Base-by-base conservation (phyloP, 2,329 filamentous ascomycete species). In the Chaetothyriales sp. region DNA sequence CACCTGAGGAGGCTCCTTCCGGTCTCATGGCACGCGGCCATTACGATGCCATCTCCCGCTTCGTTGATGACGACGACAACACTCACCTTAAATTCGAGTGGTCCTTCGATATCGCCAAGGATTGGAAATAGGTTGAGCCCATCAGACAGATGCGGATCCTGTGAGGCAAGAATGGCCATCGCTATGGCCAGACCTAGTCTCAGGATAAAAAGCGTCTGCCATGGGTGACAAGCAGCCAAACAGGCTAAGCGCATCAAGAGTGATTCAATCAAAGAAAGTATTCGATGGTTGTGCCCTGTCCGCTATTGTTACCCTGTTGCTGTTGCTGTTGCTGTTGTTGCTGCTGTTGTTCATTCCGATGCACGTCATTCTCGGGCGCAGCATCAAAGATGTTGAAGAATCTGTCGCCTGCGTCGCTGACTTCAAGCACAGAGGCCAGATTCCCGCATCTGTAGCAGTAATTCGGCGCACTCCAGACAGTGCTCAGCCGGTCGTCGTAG, bases 381-480 rank as follows among this genome's bases (percentile, higher is more conserved):
- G 92, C 92, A 51, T 93, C 87, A 66, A 98, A 98, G 20, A 96
- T 89, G 65, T 98, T 98, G 73, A 96, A 98, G 68, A 86, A 95
- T 53, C 90, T 76, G 68, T 95, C 88, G 39, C 92, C 90, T 0
- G 83, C 83, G 64, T 95, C 88, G 65, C 87, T 90, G 52, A 98
- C 92, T 70, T 98, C 92, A 39, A 98, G 76, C 45, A 98, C 92
- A 67, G 88, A 95, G 7, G 92, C 92, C 78, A 96, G 83, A 66
- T 98, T 98, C 46, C 92, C 92, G 69, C 92, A 98, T 36, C 89
- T 77, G 66, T 95, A 95, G 69, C 86, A 93, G 69, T 93, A 93
- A 62, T 93, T 98, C 1, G 92, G 92, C 3, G 92, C 92, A 65
- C 88, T 95, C 92, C 92, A 98, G 5, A 98, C 92, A 1, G 92